Base-by-base conservation (phyloP, 108 stramenopile species). In the Nitzschia sp. region DNA sequence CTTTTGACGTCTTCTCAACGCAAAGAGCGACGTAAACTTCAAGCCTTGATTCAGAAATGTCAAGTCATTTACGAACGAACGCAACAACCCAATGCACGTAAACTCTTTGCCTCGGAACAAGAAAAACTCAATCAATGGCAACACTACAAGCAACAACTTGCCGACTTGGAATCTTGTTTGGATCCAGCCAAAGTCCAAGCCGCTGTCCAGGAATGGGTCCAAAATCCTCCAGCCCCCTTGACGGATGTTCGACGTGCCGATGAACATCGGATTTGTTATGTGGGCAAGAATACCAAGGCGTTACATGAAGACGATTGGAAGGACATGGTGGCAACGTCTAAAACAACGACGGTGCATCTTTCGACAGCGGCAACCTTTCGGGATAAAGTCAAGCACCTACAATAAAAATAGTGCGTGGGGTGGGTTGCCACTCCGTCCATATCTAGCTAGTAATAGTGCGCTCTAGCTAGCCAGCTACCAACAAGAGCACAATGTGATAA, bases 211-310 rank as follows among this genome's bases (percentile, higher is more conserved):
- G 88, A 94, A 53, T 79, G 88, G 75, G 75, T 92, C 3, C 77
- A 81, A 11, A 81, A 87, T 67, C 93, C 93, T 59, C 93, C 93
- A 0, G 84, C 64, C 25, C 85, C 93, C 2, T 70, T 94, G 54
- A 85, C 79, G 23, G 93, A 94, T 70, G 82, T 94, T 77, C 85
- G 93, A 36, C 85, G 93, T 27, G 85, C 87, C 21, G 93, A 94
- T 75, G 79, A 81, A 23, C 93, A 94, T 71, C 83, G 93, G 30
- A 58, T 75, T 27, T 75, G 74, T 32, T 89, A 73, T 63, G 90
- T 90, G 24, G 93, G 93, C 0, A 90, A 84, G 61, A 84, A 79
- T 29, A 94, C 90, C 9, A 86, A 85, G 47, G 78, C 66, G 24
- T 66, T 57, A 2, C 68, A 91, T 66, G 66, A 77, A 29, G 87